Evolutionary conservation across 441 rosid genomes (phyloP).

Genomic region (Capsella rubella): DNA sequence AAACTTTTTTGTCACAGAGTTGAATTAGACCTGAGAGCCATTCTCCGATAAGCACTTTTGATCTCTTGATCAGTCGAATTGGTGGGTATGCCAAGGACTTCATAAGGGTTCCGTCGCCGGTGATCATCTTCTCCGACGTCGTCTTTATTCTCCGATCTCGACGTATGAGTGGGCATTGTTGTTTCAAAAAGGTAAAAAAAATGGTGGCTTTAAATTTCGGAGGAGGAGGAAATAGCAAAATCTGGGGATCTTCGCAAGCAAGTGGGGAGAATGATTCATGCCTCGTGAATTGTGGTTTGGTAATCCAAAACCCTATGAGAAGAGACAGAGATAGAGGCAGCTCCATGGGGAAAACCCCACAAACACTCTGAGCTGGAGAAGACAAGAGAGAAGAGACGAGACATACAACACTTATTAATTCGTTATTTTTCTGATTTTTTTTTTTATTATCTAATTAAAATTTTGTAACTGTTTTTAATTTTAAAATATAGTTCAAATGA

Average conservation of each 20-base stretch:
- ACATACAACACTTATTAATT: constrained; percentile 11
- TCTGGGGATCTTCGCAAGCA: constrained; percentile 40
- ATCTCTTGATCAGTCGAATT: constrained; percentile 90
- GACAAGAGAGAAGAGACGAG: constrained; percentile 42
- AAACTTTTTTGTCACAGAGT: not conserved
- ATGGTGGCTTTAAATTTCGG: constrained; percentile 10
- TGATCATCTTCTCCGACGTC: constrained; percentile 61
- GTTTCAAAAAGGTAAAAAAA: not conserved
- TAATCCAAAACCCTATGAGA: constrained; percentile 32
- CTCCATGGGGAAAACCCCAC: constrained; percentile 48
- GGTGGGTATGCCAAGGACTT: constrained; percentile 74
- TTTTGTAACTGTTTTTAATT: not conserved
- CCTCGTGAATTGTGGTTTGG: constrained; percentile 37
- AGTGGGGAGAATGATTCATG: constrained; percentile 42
- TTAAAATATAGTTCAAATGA: not conserved
- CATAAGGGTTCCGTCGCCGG: constrained; percentile 79
- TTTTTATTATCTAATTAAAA: not conserved
- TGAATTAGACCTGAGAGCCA: constrained; percentile 89
- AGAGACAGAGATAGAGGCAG: constrained; percentile 35
- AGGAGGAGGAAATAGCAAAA: not conserved
- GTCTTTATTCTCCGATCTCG: constrained; percentile 69
- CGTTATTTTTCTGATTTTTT: not conserved
- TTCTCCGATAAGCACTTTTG: constrained; percentile 83
- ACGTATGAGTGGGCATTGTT: constrained; percentile 63
- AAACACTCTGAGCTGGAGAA: constrained; percentile 37